A percentile compares a stretch with the other conserved stretches of the same genome.
Conservation (phyloP, 306 rosid species). For the Oemleria cerasiformis region DNA sequence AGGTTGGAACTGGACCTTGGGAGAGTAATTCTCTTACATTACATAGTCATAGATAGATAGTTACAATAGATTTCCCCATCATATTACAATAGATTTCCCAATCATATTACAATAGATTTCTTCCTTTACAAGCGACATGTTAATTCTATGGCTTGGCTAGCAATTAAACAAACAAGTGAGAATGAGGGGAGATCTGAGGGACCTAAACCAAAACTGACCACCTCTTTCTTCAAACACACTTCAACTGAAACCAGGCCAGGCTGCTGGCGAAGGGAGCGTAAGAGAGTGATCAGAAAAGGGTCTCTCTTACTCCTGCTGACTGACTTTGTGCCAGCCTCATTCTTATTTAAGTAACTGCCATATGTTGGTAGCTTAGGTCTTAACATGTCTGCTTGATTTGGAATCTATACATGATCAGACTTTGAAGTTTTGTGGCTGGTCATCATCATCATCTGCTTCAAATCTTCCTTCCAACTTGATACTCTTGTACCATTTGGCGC, state of each 20-base stretch:
- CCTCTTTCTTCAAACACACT: slow-evolving; percentile 24
- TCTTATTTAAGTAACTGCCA: slow-evolving; percentile 41
- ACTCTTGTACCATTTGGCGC: slow-evolving; percentile 90
- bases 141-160: slow-evolving; percentile 29
- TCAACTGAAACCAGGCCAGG: slow-evolving; percentile 22
- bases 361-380: slow-evolving; percentile 31
- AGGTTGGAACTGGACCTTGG: no score
- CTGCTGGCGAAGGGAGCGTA: not conserved
- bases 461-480: slow-evolving; percentile 67
- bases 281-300: slow-evolving; percentile 35
- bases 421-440: slow-evolving; percentile 20
- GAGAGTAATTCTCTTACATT: slow-evolving; percentile 12
- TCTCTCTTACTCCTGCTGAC: slow-evolving; percentile 27
- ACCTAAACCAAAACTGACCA: slow-evolving; percentile 39
- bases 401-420: slow-evolving; percentile 32
- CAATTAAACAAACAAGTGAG: slow-evolving; percentile 44
- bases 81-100: slow-evolving; percentile 10
- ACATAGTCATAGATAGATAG: not conserved
- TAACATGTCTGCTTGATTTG: slow-evolving; percentile 28
- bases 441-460: slow-evolving; percentile 43
- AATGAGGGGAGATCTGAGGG: slow-evolving; percentile 34
- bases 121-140: slow-evolving; percentile 24
- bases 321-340: slow-evolving; percentile 36
- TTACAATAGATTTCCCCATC: not conserved
- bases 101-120: slow-evolving; percentile 7